Evolutionary conservation across 768 basidiomycete genomes (phyloP), one percentile per base, ranked within the genome.

Genomic region (Pulveroboletus sp.): DNA sequence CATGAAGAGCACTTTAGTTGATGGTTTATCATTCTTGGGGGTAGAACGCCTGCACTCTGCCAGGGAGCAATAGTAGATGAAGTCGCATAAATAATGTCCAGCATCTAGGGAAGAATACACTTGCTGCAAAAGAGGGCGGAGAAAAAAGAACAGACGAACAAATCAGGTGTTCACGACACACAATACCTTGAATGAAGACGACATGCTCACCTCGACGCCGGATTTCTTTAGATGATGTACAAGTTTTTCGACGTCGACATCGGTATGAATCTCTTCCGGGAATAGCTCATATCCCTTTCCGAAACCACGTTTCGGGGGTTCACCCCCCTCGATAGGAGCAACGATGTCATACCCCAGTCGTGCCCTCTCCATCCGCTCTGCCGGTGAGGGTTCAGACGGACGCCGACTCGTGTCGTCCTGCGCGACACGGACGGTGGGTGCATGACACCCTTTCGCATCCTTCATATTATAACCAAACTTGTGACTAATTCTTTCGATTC

Each of bases 1-100:
- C 58, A 88, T 66, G 65, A 85, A 85, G 7, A 88, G 67, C 42
- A 89, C 83, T 45, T 69, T 73, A 15, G 65, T 62, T 7, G 53
- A 58, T 13, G 66, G 65, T 26, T 64, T 69, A 43, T 68, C 66
- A 32, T 42, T 64, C 42, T 70, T 68, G 31, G 58, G 50, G n/a
- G 52, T 56, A 8, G 52, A 54, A 4, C 82, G 78, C 59, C 76
- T 79, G 26, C 79, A 76, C 62, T 87, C 86, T 5, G 84, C 84
- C 26, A 88, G 74, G 9, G 84, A 86, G 60, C 84, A 83, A 59
- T 85, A 89, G 63, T 84, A 86, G 51, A 83, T 77, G 64, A 84
- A 89, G 68, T 89, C 86, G 62, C 83, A 86, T 10, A 88, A 68
- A 64, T 82, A 89, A 62, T 85, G 83, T 0, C 86, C 86, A 14